Evolutionary conservation across 345 rosid species (phyloP), one percentile per base, ranked within the genome.

Genomic region (Acer yangbiense): DNA sequence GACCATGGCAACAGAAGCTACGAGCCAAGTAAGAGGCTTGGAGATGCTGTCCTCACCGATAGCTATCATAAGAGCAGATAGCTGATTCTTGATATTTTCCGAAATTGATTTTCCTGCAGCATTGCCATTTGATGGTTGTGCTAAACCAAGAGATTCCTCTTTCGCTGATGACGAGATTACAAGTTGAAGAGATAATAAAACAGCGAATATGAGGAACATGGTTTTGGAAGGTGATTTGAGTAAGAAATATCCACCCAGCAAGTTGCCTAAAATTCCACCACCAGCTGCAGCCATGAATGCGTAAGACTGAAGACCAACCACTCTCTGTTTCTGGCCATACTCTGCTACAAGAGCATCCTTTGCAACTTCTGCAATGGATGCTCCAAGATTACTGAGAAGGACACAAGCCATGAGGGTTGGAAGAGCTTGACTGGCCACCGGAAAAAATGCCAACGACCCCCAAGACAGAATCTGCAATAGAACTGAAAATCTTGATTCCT

Each of bases 291-390:
- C 97, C 93, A 95, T 92, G 68, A 89, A 91, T 16, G 93, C 96
- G 68, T 90, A 95, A 67, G 97, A 91, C 76, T 95, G 98, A 62
- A 93, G 94, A 69, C 90, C 85, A 43, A 82, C 80, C 14, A 84
- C 80, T 73, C 72, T 76, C 73, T 86, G 86, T 76, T 88, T 87
- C 64, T 89, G 85, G 50, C 97, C 98, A 66, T 86, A 93, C 79
- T 93, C 99, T 23, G 98, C 91, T 46, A 95, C 92, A 68, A 95
- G 92, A 76, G 99, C 99, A 61, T 93, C 98, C 61, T 89, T 86
- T 11, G 98, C 93, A 14, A 95, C 98, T 85, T 95, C 98, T 20
- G 91, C 83, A 65, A 95, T 83, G 20, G 98, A 90, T 65, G 97
- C 97, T 11, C 98, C 98, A 13, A 90, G 83, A 83, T 95, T 95